phyloP scores from a whole-genome alignment of 1,139 yeast species.

The Nakaseomyces glabratus region DNA sequence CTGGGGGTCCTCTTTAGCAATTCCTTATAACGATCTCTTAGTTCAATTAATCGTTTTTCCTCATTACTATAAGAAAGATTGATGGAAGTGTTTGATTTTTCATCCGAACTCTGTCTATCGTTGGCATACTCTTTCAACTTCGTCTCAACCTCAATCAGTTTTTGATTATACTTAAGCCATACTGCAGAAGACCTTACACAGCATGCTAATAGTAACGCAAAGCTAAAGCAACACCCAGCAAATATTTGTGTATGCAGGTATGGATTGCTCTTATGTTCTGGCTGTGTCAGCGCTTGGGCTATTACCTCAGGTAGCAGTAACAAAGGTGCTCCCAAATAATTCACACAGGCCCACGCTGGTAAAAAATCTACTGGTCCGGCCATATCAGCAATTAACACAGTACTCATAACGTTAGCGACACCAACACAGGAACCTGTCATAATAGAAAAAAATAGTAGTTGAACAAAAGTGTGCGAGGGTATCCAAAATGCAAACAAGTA shows the following conservation, averaged over 20 bases:
- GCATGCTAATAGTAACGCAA: slow-evolving; percentile 30
- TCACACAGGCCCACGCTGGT: slow-evolving; percentile 53
- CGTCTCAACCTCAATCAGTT: slow-evolving; percentile 10
- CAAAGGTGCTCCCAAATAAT: slow-evolving; percentile 39
- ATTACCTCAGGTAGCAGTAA: slow-evolving; percentile 44
- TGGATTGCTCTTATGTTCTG: slow-evolving; percentile 33
- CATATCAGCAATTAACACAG: slow-evolving; percentile 52
- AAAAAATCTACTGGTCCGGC: slow-evolving; percentile 41
- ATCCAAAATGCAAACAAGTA: slow-evolving; percentile 36
- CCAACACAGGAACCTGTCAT: slow-evolving; percentile 51
- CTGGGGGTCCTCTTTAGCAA: slow-evolving; percentile 1
- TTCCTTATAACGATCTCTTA: not conserved
- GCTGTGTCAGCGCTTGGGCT: slow-evolving; percentile 40
- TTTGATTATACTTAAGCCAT: slow-evolving; percentile 22
- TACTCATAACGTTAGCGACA: slow-evolving; percentile 54
- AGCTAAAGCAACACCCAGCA: slow-evolving; percentile 43
- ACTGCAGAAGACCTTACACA: slow-evolving; percentile 38
- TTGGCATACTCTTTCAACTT: slow-evolving; percentile 12
- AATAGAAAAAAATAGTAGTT: slow-evolving; percentile 46
- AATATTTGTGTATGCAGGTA: slow-evolving; percentile 53
- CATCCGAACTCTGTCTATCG: not conserved
- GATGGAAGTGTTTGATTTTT: not conserved
- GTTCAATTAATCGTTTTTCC: not conserved
- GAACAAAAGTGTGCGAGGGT: slow-evolving; percentile 42
- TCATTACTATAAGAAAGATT: too few relatives aligned